These are phyloP conservation scores for Fragaria nilgerrensis DNA, from an alignment of 306 rosid species.

Conservation along the genomic window DNA sequence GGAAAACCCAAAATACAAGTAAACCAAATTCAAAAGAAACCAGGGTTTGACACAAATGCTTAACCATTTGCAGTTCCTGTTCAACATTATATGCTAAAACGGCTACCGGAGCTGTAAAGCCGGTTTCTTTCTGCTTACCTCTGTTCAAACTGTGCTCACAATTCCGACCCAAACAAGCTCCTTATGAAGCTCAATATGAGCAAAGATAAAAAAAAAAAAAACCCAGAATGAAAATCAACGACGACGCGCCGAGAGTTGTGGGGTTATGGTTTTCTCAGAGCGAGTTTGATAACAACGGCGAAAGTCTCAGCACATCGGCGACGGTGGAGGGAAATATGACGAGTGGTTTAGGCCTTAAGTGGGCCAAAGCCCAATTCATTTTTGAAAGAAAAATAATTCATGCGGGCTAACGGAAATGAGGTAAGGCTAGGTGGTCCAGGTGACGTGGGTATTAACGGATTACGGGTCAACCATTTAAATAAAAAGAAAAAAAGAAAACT, in stretches of 20 bases:
- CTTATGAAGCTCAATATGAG: not conserved
- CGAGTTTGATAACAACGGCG: not conserved
- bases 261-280: not conserved
- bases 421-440: no score
- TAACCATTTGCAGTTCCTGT: not conserved
- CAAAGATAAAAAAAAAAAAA: not conserved
- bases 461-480: no score
- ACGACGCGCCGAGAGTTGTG: not conserved
- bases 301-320: not conserved
- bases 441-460: no score
- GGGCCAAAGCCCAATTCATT: constrained; percentile 4
- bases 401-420: no score
- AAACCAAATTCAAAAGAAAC: not conserved
- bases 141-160: not conserved
- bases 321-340: constrained; percentile 5
- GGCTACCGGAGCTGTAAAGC: not conserved
- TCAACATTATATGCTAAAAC: not conserved
- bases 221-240: not conserved
- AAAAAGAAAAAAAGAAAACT: no score
- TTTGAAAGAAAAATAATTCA: not conserved
- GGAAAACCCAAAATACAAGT: not conserved
- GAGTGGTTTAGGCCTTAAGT: not conserved
- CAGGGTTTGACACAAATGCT: not conserved
- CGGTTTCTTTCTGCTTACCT: not conserved
- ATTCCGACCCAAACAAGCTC: not conserved